Evolutionary conservation across 2,329 filamentous ascomycete species (phyloP).

Genomic region (Arthrobotrys iridis): DNA sequence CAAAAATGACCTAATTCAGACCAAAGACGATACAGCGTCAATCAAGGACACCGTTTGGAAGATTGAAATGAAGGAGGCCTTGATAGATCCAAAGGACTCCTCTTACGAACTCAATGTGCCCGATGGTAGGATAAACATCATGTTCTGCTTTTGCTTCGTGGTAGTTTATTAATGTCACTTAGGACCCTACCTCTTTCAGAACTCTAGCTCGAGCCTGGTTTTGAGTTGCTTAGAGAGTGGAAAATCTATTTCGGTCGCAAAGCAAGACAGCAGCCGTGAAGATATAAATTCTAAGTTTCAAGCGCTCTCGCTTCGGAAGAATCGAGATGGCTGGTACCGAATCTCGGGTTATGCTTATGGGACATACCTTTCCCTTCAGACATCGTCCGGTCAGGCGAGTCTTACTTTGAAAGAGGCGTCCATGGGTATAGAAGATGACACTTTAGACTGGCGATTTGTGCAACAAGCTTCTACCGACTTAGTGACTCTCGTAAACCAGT

Average conservation of each 20-base stretch:
- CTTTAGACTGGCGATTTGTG: background rate
- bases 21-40: background rate
- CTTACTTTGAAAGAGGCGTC: background rate
- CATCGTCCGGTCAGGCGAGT: no score
- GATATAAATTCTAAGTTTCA: no score
- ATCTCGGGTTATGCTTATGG: background rate
- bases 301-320: background rate
- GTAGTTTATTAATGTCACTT: no score
- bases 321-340: background rate
- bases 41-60: background rate
- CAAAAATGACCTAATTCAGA: background rate
- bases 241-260: no score
- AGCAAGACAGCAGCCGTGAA: no score
- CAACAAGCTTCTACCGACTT: background rate
- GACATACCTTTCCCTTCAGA: background rate
- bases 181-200: no score
- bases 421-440: background rate
- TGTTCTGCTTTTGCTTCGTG: no score
- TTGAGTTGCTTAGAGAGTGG: no score
- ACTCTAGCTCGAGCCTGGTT: no score
- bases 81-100: background rate
- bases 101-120: no score
- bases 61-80: background rate
- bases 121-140: no score
- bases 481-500: background rate